Evolutionary conservation across 495 filamentous ascomycete genomes (phyloP), one percentile per base, ranked within the genome.

Genomic region (Aspergillus leporis): DNA sequence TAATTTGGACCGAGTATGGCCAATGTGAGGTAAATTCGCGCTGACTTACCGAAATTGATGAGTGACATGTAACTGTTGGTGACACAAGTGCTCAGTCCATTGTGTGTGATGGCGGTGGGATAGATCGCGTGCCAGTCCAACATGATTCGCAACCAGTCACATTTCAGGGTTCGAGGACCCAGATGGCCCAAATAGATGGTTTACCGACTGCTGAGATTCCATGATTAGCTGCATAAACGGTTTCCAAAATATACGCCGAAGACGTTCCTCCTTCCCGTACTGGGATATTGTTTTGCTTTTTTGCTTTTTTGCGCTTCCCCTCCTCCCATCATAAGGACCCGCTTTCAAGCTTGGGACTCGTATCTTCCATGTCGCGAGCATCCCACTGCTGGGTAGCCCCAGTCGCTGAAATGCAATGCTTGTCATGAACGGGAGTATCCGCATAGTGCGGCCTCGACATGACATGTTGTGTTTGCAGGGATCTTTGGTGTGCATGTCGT

Each of bases 341-440:
- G 31, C 48, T 58, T 52, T 52, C 25, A 28, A 40, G 21, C 48
- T 55, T 56, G 34, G 58, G 51, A 61, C 58, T 59, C 53, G 61
- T 56, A 63, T 63, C 53, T 56, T 53, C 60, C 59, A 56, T 49
- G 53, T 46, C 25, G 22, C 28, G 43, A 55, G 25, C 25, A 46
- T 55, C 56, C 46, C 56, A 53, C 53, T 23, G 18, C 43, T 21
- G 46, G 23, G 22, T 32, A 31, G 14, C 48, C 53, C 52, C 50
- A 58, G 54, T 60, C 46, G 56, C 38, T 55, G 49, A 38, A 41
- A 21, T 43, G 52, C 46, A 57, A 63, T 60, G 61, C 64, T 63
- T 63, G 64, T 63, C 64, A 66, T 66, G 30, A 47, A 63, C 64
- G 64, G 64, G 55, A 63, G 60, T 52, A 66, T 63, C 64, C 64